Evolutionary conservation across 2,329 filamentous ascomycete species (phyloP), one percentile per base, ranked within the genome.

Genomic region (Botrytis tulipae): DNA sequence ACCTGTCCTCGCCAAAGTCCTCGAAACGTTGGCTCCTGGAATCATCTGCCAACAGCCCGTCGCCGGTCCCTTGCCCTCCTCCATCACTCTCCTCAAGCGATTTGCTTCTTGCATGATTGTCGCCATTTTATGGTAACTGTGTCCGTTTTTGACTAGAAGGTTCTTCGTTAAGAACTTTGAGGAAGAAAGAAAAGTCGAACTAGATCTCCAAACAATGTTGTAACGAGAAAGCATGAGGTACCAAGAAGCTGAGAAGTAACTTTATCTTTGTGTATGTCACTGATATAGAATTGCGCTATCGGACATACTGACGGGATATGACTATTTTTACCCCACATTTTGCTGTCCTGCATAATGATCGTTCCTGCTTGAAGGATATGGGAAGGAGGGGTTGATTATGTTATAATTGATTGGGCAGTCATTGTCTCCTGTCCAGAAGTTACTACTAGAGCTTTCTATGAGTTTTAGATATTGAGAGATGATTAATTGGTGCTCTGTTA

Each of bases 31-130:
- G 62, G 85, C 84, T 0, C 88, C 87, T 0, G 89, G 89, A 71
- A 91, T 82, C 84, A 89, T 89, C 82, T 91, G 89, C 89, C 78
- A 91, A 71, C 87, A 83, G 5, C 89, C 89, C 76, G 89, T 83
- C 67, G 87, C 85, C 9, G 86, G 70, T 7, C 74, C 81, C 70
- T 81, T 83, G 70, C 83, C 84, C 75, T 85, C 83, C 37, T 81
- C 78, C 74, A 90, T 85, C n/a, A 84, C 84, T 73, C 83, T 83
- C 78, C 84, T 85, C 75, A 90, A 79, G 72, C 82, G 83, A 77
- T 87, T 88, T 68, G 84, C 83, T 59, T 75, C 72, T 71, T 80
- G 75, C 79, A 81, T 81, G 22, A 69, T 76, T 25, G 76, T 74
- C 9, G 75, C 75, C 78, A 80, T 80, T 10, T 66, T 76, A 37